Percentiles rank a stretch among this genome's conserved stretches.
These are phyloP conservation scores for Diaporthe vexans DNA, from an alignment of 2,329 filamentous ascomycete species.

Conservation along the genomic window DNA sequence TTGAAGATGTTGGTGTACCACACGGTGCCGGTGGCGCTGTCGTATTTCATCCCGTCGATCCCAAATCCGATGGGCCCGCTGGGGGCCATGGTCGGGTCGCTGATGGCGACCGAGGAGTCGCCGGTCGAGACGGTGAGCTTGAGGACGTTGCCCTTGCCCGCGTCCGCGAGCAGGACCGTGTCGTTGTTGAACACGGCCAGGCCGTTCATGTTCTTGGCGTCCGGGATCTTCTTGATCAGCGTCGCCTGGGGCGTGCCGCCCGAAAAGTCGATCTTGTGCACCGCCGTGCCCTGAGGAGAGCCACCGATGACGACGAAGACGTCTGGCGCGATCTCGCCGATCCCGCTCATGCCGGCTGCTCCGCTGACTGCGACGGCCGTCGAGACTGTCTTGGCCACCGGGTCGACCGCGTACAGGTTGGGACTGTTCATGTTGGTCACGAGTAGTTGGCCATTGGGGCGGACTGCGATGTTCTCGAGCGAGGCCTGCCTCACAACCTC, in stretches of 20 bases:
- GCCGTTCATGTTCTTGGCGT: slow-evolving; percentile 51
- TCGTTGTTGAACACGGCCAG: slow-evolving; percentile 49
- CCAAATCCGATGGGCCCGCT: slow-evolving; percentile 50
- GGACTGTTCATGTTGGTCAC: slow-evolving; percentile 53
- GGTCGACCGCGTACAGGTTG: slow-evolving; percentile 49
- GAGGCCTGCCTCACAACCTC: slow-evolving; percentile 48
- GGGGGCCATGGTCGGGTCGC: slow-evolving; percentile 50
- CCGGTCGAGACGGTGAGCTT: slow-evolving; percentile 48
- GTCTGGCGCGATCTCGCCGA: slow-evolving; percentile 48
- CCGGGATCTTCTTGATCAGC: slow-evolving; percentile 49
- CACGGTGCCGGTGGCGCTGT: slow-evolving; percentile 47
- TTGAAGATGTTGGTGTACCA: slow-evolving; percentile 55
- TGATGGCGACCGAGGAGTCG: slow-evolving; percentile 45
- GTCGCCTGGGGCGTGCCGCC: slow-evolving; percentile 43
- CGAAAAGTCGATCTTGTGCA: slow-evolving; percentile 49
- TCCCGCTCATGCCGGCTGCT: slow-evolving; percentile 48
- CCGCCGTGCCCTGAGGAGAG: slow-evolving; percentile 16
- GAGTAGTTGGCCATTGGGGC: slow-evolving; percentile 50
- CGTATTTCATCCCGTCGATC: slow-evolving; percentile 52
- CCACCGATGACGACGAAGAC: slow-evolving; percentile 48
- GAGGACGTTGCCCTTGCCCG: slow-evolving; percentile 49
- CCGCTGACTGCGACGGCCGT: slow-evolving; percentile 49
- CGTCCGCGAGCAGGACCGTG: slow-evolving; percentile 50
- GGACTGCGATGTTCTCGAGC: slow-evolving; percentile 51
- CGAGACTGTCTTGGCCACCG: slow-evolving; percentile 46